Percentiles rank a stretch among this genome's conserved stretches.
phyloP scores from a whole-genome alignment of 495 filamentous ascomycete genomes.

The Aspergillus indologenus region DNA sequence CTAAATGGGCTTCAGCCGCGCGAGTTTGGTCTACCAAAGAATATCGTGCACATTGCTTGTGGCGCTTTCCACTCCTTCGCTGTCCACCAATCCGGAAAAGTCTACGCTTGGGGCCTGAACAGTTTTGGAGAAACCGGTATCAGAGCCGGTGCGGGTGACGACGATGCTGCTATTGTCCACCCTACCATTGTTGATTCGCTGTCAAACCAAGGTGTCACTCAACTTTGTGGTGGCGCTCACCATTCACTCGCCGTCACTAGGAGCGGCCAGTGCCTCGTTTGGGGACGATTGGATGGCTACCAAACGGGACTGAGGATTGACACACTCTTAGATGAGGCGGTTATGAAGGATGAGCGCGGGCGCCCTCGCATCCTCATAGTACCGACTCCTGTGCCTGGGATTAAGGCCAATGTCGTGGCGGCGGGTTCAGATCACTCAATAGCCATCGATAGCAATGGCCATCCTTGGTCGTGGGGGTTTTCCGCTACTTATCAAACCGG shows the following conservation, averaged over 20 bases:
- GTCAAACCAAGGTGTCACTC: constrained; percentile 36
- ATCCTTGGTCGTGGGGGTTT: constrained; percentile 63
- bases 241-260: constrained; percentile 55
- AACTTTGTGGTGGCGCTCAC: constrained; percentile 54
- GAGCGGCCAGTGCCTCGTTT: constrained; percentile 54
- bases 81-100: constrained; percentile 64
- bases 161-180: constrained; percentile 54
- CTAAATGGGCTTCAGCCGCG: constrained; percentile 62
- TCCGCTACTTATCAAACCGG: constrained; percentile 62
- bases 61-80: constrained; percentile 66
- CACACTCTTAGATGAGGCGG: constrained; percentile 44
- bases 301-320: constrained; percentile 56
- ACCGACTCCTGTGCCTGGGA: constrained; percentile 50
- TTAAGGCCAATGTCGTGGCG: constrained; percentile 42
- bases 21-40: constrained; percentile 64
- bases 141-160: constrained; percentile 62
- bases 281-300: constrained; percentile 59
- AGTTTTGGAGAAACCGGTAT: constrained; percentile 80
- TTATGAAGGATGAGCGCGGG: constrained; percentile 47
- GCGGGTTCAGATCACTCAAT: constrained; percentile 59
- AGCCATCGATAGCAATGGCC: constrained; percentile 53
- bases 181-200: constrained; percentile 62
- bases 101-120: constrained; percentile 86
- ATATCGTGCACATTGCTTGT: constrained; percentile 51
- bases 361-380: constrained; percentile 54